Conservation (phyloP, 345 rosid species). For the Limnanthes douglasii region DNA sequence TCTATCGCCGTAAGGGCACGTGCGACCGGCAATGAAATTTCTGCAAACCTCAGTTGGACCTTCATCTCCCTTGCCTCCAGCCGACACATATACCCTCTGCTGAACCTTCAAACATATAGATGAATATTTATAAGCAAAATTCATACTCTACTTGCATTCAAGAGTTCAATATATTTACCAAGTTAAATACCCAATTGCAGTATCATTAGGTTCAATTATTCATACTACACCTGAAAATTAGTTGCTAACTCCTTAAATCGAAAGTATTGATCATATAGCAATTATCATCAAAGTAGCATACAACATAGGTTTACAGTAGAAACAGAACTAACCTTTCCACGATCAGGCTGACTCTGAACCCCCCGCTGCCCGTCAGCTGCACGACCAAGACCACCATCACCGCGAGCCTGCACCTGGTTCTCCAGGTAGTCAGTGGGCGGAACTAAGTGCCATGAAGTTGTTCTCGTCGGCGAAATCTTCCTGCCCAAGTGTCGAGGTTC, state of each 20-base stretch:
- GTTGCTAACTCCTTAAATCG: too few species aligned
- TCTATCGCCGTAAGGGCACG: constrained; percentile 82
- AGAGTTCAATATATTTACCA: too few species aligned
- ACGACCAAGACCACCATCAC: constrained; percentile 11
- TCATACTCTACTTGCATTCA: too few species aligned
- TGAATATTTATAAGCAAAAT: too few species aligned
- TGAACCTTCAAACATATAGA: constrained; percentile 10
- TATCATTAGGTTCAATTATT: too few species aligned
- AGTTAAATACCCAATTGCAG: too few species aligned
- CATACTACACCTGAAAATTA: too few species aligned
- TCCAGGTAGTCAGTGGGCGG: constrained; percentile 37
- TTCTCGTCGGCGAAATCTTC: constrained; percentile 16
- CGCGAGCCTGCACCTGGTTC: constrained; percentile 16
- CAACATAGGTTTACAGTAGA: too few species aligned
- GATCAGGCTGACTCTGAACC: constrained; percentile 13
- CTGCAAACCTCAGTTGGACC: constrained; percentile 65
- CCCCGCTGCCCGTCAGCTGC: constrained; percentile 19
- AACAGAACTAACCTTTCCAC: constrained; percentile 35
- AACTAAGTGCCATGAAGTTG: constrained; percentile 52
- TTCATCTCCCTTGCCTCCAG: constrained; percentile 22
- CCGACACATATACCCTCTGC: constrained; percentile 13
- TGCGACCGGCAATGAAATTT: constrained; percentile 50
- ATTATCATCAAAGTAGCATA: too few species aligned
- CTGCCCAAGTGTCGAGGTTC: constrained; percentile 17
- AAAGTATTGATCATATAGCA: too few species aligned